Evolutionary conservation across 2,329 filamentous ascomycete species (phyloP), one percentile per base, ranked within the genome.

Genomic region (Pseudogymnoascus sp.): DNA sequence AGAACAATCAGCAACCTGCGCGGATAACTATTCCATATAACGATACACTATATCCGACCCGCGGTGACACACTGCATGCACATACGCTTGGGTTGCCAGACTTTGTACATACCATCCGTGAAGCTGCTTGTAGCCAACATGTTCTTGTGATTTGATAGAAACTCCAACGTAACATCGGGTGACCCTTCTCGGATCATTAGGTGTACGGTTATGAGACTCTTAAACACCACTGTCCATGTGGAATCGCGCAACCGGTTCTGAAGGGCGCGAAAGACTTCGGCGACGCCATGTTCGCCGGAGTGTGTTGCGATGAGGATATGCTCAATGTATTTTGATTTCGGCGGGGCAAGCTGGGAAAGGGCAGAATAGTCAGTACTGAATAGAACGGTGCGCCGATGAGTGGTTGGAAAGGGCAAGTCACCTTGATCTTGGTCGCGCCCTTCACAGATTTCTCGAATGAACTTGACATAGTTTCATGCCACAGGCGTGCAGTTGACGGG

Each of bases 171-270:
- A 57, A 91, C 89, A 72, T 97, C 91, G 35, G 88, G 86, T 65
- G 92, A 88, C 60, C 94, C 94, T 77, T 99, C 94, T 67, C 94
- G 85, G 72, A 99, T 94, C 94, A 99, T 97, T 64, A 97, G 79
- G 74, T 99, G 94, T 53, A 96, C 86, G 57, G 96, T 94, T 69
- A 97, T 96, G 67, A 99, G 80, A 69, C 91, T 88, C 79, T 99
- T 99, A 86, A 97, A 96, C 66, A 96, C 93, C 62, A 97, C 91
- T n/a, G 94, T 99, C 94, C 94, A 99, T 80, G 94, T 96, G 67
- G 93, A 93, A 74, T 99, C 94, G 72, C 91, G 88, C 67, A 99
- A 77, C 59, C 94, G 86, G 73, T 91, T 85, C 72, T 95, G 91
- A 60, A 99, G 80, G 41, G 91, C 90, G 64, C 94, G 87, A 74